Base-by-base conservation (phyloP, 441 rosid genomes). In the Corymbia calophylla region DNA sequence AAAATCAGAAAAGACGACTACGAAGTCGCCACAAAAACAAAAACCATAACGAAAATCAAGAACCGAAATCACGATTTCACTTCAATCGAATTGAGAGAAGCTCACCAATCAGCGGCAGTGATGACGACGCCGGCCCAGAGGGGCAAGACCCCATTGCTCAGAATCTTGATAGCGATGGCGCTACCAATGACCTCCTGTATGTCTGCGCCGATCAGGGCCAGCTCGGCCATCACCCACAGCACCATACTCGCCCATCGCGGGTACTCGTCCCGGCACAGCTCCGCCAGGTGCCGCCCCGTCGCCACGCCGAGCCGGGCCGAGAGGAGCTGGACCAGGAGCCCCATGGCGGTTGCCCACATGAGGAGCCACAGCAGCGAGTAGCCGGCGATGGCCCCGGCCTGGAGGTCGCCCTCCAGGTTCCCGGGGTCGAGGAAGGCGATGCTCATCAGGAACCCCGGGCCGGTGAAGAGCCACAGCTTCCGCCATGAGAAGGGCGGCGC, bases 341-440 rank as follows among this genome's bases (percentile, higher is more conserved):
- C 84, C 84, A 77, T 77, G 84, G 84, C 84, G 18, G 84, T 77
- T 51, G 84, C 84, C 84, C 84, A 77, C 84, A 77, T 77, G 51
- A 77, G 84, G 84, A 77, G 84, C 84, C 84, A 77, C 84, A 77
- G 53, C 53, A 77, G 84, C n/a, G 87, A 85, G 60, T 85, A 85
- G 44, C 87, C 87, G 39, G 87, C 87, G 55, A 85, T 85, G 56
- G 87, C 87, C 39, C 87, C 87, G 25, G 87, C 87, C 87, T 85
- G 87, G 55, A 85, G 87, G 60, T 85, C 87, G 87, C 87, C 87
- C 60, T 85, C 87, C 87, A 85, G 60, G 60, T 85, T 85, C 39
- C 87, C 87, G 12, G 87, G 87, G 60, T 85, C 87, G 87, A 85
- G 87, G 87, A 85, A 85, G 9, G 87, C 87, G 87, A 85, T 85